These are phyloP conservation scores for Lactarius psammicola DNA, from an alignment of 768 basidiomycete species.

Conservation along the genomic window DNA sequence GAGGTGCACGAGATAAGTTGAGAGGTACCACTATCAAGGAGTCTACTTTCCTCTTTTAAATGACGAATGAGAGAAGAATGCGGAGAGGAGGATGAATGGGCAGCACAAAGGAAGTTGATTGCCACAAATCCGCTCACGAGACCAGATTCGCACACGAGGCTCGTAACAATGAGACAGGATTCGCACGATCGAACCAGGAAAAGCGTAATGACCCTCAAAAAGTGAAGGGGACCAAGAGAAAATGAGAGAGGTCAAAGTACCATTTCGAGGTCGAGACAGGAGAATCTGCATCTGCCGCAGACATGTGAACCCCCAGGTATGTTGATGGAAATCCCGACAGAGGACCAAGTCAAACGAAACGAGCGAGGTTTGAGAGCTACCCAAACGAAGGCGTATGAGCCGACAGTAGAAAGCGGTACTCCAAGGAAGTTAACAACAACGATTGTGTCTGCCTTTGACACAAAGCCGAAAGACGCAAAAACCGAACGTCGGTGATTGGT, in stretches of 20 bases:
- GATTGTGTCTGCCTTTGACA: not conserved
- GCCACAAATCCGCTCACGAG: not conserved
- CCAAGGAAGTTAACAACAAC: too few relatives aligned
- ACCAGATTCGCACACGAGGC: not conserved
- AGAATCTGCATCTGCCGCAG: not conserved
- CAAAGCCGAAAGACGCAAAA: not conserved
- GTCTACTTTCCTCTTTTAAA: not conserved
- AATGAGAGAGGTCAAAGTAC: not conserved
- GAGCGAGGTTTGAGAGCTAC: not conserved
- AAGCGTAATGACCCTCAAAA: not conserved
- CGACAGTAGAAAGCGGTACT: not conserved
- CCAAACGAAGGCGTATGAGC: not conserved
- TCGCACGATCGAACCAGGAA: not conserved
- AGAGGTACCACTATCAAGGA: not conserved
- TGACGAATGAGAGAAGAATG: not conserved
- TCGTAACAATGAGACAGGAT: not conserved
- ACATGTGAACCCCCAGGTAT: not conserved
- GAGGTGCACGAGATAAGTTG: not conserved
- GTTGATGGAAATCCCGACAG: not conserved
- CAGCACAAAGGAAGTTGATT: conserved; percentile 1
- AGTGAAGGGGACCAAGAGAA: not conserved
- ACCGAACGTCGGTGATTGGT: not conserved
- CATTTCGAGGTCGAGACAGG: not conserved
- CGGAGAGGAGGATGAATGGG: not conserved
- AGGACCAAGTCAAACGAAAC: not conserved